Evolutionary conservation across 2,329 filamentous ascomycete genomes (phyloP), one percentile per base, ranked within the genome.

Genomic region (Penicillium paneum): DNA sequence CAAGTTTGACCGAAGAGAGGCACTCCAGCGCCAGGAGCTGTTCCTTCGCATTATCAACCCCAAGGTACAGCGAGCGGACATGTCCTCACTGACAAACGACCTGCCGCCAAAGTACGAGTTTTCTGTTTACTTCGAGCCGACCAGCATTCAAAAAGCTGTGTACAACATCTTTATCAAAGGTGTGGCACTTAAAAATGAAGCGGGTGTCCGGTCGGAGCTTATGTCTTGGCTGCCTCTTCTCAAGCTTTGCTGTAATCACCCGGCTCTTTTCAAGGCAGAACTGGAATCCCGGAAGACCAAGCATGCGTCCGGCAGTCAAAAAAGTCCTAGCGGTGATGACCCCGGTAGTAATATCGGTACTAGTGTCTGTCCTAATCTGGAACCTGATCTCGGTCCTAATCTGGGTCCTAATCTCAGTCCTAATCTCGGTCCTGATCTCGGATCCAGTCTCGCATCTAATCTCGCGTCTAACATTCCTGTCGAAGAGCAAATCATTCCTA

Each of bases 81-180:
- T 91, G 56, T 80, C 81, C 2, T 84, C 81, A 5, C 76, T 96
- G 40, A 81, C 81, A 57, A 77, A 84, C 12, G 83, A 86, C 36
- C 76, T 96, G 40, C 89, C 89, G 3, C 76, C 78, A 0, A 97
- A 96, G 69, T 82, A 81, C 8, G 92, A 97, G 67, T 96, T 93
- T 66, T 82, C 95, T 29, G 81, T 97, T 49, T 88, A 81, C 3
- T 77, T 96, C 6, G 83, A 87, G 7, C 76, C 94, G 11, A 90
- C 88, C 0, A 64, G 75, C 0, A 44, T 88, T 1, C 92, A 97
- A 70, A 74, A 71, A 40, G 64, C 75, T 2, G 79, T 86, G 0
- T 96, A 96, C 69, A 67, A 74, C 43, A 67, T 75, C 13, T 85
- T 80, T 61, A 74, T 84, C 5, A 57, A 68, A 21, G 72, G 70